A percentile compares a stretch with the other conserved stretches of the same genome.
Conservation (phyloP, 495 filamentous ascomycete species). For the Thozetella sp. region DNA sequence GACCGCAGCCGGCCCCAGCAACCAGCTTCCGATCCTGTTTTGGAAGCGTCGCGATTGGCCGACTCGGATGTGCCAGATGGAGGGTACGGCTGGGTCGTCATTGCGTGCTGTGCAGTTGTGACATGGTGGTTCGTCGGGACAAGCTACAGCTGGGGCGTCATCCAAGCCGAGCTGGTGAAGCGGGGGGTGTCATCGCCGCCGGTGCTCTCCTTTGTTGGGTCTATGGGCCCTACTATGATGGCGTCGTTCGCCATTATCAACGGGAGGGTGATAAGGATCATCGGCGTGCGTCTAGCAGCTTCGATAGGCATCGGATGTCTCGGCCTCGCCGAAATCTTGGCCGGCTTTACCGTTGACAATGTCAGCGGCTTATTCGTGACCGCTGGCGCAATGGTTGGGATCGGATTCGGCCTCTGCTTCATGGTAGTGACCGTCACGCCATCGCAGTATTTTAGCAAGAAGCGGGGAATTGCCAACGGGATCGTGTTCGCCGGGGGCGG, state of each 20-base stretch:
- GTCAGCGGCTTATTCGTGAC: slow-evolving; percentile 57
- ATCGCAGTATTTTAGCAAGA: slow-evolving; percentile 56
- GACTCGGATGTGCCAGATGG: slow-evolving; percentile 57
- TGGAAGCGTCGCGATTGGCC: slow-evolving; percentile 49
- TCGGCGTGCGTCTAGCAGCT: slow-evolving; percentile 46
- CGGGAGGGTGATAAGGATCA: slow-evolving; percentile 44
- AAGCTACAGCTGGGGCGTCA: slow-evolving; percentile 57
- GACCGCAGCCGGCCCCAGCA: not conserved
- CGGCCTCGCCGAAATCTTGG: slow-evolving; percentile 48
- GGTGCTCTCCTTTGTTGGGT: slow-evolving; percentile 59
- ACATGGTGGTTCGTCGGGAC: slow-evolving; percentile 59
- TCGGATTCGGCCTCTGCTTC: slow-evolving; percentile 41
- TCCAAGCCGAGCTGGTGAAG: slow-evolving; percentile 55
- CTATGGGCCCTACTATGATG: slow-evolving; percentile 47
- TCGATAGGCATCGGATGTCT: slow-evolving; percentile 48
- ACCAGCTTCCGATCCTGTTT: slow-evolving; percentile 32
- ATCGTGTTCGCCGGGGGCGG: slow-evolving; percentile 58
- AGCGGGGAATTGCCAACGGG: slow-evolving; percentile 58
- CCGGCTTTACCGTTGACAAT: slow-evolving; percentile 48
- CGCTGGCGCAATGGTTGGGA: slow-evolving; percentile 52
- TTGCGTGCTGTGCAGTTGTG: slow-evolving; percentile 47
- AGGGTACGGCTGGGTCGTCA: slow-evolving; percentile 61
- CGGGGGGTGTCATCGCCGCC: slow-evolving; percentile 43
- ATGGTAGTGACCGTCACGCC: slow-evolving; percentile 45
- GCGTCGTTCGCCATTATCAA: slow-evolving; percentile 50